Evolutionary conservation across 176 grass and related monocot species (phyloP), one percentile per base, ranked within the genome.

Genomic region (Neostapfia colusana): DNA sequence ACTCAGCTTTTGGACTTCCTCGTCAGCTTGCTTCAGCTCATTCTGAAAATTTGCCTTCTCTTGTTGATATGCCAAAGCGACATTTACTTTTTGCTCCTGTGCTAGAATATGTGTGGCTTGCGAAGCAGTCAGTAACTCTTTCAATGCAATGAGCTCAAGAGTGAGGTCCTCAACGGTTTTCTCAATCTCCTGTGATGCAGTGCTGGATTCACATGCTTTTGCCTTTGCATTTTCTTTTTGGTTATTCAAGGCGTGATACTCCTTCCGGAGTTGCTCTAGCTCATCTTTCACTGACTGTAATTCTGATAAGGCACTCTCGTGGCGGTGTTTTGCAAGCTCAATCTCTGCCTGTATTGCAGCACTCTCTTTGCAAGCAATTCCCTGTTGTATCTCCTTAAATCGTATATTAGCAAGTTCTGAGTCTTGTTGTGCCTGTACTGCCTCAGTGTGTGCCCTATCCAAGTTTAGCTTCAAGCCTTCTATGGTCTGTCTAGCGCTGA

Each of bases 401-500:
- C 82, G 77, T 67, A 99, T 79, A 70, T 88, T 70, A 34, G 57
- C 85, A 0, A 95, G 80, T 78, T 92, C 87, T 2, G 80, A 84
- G 43, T 98, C 91, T 69, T 90, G 80, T 63, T 92, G 88, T 11
- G 87, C 80, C 72, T 95, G 88, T 55, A 85, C 62, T 65, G 84
- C 83, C 40, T 92, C 86, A 17, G 37, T 88, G 45, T 88, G 56
- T 6, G 77, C 74, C 68, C 88, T 95, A 28, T 99, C 95, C 26
- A 95, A 40, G 44, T 81, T 87, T 65, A 85, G 37, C 65, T 85
- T 95, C 5, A 99, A 74, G 16, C 90, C 87, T 73, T 99, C 95
- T 64, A 94, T 62, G n/a, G 62, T 73, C n/a, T 70, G 67, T 63
- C 76, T 94, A 53, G 70, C 80, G 24, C 16, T 41, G 37, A 67